These are phyloP conservation scores for Malassezia dermatis DNA, from an alignment of 1,284 basidiomycete genomes.

Conservation along the genomic window DNA sequence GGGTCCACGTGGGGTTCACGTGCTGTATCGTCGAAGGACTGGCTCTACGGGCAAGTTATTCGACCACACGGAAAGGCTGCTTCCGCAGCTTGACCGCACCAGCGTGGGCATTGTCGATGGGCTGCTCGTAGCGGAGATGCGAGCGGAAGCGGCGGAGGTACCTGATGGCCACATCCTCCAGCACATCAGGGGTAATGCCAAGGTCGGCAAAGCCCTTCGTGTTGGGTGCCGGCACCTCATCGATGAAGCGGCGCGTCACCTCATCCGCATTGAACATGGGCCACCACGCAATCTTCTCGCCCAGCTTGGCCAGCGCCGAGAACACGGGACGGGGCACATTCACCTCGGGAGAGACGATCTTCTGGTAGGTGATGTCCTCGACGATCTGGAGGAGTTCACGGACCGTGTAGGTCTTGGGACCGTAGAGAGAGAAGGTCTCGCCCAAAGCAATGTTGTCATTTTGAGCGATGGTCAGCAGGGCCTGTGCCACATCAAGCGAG, in stretches of 20 bases:
- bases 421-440: constrained; percentile 68
- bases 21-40: not conserved
- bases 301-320: constrained; percentile 57
- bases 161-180: constrained; percentile 81
- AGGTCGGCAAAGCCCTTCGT: constrained; percentile 54
- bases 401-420: constrained; percentile 74
- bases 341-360: constrained; percentile 56
- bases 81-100: constrained; percentile 45
- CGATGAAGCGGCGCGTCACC: constrained; percentile 72
- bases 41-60: constrained; percentile 36
- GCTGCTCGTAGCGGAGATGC: constrained; percentile 52
- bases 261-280: constrained; percentile 83
- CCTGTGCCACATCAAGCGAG: constrained; percentile 87
- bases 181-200: constrained; percentile 61
- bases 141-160: constrained; percentile 82
- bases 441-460: constrained; percentile 57
- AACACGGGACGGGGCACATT: constrained; percentile 70
- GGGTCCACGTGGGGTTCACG: not conserved
- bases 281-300: constrained; percentile 73
- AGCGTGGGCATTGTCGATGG: constrained; percentile 48
- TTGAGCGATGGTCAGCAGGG: constrained; percentile 67
- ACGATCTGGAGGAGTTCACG: constrained; percentile 76
- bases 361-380: constrained; percentile 65
- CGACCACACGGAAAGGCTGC: constrained; percentile 51
- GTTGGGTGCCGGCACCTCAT: constrained; percentile 55